Percentiles rank a stretch among this genome's conserved stretches.
These are phyloP conservation scores for Metarhizium album DNA, from an alignment of 2,329 filamentous ascomycete species.

Conservation along the genomic window DNA sequence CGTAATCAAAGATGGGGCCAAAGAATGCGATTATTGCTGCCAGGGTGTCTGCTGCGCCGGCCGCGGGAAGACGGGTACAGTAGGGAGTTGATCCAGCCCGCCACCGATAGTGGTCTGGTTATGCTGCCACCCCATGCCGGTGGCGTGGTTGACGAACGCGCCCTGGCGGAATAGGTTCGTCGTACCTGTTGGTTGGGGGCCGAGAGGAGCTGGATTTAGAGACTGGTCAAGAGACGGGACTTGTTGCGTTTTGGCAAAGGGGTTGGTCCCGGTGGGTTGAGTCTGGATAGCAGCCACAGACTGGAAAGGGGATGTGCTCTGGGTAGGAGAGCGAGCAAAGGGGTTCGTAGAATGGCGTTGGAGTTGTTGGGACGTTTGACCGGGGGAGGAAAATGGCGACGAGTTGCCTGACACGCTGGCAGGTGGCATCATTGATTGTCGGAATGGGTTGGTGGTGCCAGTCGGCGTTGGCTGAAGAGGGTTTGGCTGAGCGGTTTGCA, in stretches of 20 bases:
- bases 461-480: conserved; percentile 32
- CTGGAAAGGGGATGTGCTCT: conserved; percentile 21
- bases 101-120: conserved; percentile 71
- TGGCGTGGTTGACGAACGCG: conserved; percentile 79
- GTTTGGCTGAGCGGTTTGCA: conserved; percentile 28
- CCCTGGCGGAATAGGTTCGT: conserved; percentile 95
- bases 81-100: conserved; percentile 66
- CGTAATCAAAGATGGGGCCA: conserved; percentile 12
- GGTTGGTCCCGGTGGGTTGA: conserved; percentile 46
- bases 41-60: conserved; percentile 55
- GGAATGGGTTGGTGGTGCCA: conserved; percentile 78
- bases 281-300: conserved; percentile 31
- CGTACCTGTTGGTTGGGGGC: conserved; percentile 70
- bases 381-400: conserved; percentile 28
- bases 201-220: conserved; percentile 34
- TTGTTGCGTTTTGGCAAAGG: conserved; percentile 35
- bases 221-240: conserved; percentile 28
- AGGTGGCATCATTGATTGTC: conserved; percentile 73
- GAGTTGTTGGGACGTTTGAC: conserved; percentile 29
- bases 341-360: conserved; percentile 70
- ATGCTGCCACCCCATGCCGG: conserved; percentile 81
- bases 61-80: conserved; percentile 76
- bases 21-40: conserved; percentile 34
- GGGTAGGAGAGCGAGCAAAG: conserved; percentile 60
- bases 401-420: conserved; percentile 28